Conservation (phyloP, 129 eudicot genomes). For the Ambrosia artemisiifolia region DNA sequence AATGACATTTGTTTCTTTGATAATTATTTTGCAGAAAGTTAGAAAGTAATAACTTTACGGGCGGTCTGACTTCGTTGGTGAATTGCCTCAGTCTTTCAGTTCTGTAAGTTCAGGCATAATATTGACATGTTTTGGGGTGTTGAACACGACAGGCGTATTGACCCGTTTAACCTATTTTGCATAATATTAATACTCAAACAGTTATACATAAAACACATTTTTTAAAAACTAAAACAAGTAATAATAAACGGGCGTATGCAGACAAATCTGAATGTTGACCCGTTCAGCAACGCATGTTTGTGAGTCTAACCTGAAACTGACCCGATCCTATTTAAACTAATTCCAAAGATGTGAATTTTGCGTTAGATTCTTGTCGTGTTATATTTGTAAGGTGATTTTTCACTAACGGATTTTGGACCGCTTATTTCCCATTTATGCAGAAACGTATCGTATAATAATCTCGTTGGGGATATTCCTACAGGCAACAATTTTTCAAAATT, state of each 20-base stretch:
- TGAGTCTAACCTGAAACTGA: no score
- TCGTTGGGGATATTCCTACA: constrained; percentile 72
- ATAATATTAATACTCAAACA: no score
- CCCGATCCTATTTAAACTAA: background rate
- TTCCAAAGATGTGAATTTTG: background rate
- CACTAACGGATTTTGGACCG: background rate
- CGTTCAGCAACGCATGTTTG: no score
- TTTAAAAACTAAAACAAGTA: no score
- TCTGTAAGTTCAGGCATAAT: constrained; percentile 46
- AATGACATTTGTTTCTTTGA: background rate
- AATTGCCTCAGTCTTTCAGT: constrained; percentile 73
- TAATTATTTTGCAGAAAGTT: constrained; percentile 49
- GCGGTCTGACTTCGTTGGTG: constrained; percentile 64
- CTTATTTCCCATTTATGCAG: constrained; percentile 36
- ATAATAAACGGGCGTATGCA: no score
- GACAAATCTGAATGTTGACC: no score
- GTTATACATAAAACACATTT: no score
- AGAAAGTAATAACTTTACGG: constrained; percentile 80
- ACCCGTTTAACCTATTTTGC: background rate
- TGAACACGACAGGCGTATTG: background rate
- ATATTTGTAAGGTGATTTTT: background rate
- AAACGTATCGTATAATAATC: constrained; percentile 82
- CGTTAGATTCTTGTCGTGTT: background rate
- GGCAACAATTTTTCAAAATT: constrained; percentile 89
- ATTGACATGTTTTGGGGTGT: background rate